Evolutionary conservation across 2,329 filamentous ascomycete species (phyloP).

Genomic region (Fusarium mexicanum): DNA sequence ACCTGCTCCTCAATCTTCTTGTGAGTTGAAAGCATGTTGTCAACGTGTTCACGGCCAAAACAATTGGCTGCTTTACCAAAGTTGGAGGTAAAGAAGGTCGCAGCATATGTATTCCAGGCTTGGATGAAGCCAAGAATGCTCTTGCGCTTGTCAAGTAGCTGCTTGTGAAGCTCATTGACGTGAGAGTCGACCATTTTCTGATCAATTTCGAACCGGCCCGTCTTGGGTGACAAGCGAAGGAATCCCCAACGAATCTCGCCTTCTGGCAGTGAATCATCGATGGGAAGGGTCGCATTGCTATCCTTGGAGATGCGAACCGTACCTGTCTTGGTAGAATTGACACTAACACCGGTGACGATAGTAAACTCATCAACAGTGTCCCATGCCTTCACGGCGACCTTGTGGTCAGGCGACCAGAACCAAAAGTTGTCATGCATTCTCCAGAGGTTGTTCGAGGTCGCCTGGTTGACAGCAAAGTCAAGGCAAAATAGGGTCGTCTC

Average conservation of each 20-base stretch:
- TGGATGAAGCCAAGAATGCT: constrained; percentile 59
- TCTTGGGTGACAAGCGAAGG: constrained; percentile 61
- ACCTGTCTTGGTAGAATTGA: constrained; percentile 64
- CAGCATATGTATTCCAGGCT: constrained; percentile 63
- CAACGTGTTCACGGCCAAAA: constrained; percentile 61
- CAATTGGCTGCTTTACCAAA: constrained; percentile 63
- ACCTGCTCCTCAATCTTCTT: constrained; percentile 59
- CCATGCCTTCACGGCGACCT: constrained; percentile 67
- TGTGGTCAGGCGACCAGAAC: constrained; percentile 69
- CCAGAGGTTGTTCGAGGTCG: constrained; percentile 63
- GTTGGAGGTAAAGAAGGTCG: constrained; percentile 62
- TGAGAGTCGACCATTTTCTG: constrained; percentile 67
- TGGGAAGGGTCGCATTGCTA: constrained; percentile 15
- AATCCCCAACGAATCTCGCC: constrained; percentile 66
- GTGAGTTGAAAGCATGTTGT: constrained; percentile 61
- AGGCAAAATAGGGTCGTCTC: constrained; percentile 71
- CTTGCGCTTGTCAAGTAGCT: constrained; percentile 63
- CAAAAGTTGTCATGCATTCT: constrained; percentile 73
- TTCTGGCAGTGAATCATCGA: constrained; percentile 52
- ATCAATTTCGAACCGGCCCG: constrained; percentile 68
- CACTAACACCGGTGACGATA: constrained; percentile 62
- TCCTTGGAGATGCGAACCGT: constrained; percentile 53
- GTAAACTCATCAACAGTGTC: constrained; percentile 64
- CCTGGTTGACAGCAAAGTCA: constrained; percentile 70
- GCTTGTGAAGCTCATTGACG: constrained; percentile 65